Base-by-base conservation (phyloP, 192 early-diverging fungal species). In the Funneliformis mosseae region DNA sequence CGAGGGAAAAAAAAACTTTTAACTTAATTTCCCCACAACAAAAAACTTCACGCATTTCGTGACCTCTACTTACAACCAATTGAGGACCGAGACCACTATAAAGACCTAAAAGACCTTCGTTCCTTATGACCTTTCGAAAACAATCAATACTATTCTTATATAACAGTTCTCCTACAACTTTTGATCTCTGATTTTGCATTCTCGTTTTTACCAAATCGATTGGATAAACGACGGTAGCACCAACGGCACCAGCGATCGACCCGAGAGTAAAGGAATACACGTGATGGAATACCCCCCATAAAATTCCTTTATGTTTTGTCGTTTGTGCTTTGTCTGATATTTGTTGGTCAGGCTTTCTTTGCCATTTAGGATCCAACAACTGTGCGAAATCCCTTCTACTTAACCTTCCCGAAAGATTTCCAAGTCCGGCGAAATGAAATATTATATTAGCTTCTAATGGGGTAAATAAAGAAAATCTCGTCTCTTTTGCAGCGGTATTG, bases 151-250 rank as follows among this genome's bases (percentile, higher is more conserved):
- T 93, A 89, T 97, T 99, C 86, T 95, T 96, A 90, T 99, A 99
- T 78, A 96, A 80, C 79, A 95, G 83, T 82, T 97, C 94, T 33
- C 96, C 96, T 28, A 97, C 96, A 28, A 97, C 93, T 42, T 92
- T 92, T 48, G 92, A 92, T 60, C 96, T 89, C 85, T 99, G 97
- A 85, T 97, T 99, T 84, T 99, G 97, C 96, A 99, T 98, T 76
- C 97, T 91, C 6, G 97, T 99, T 87, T 99, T 99, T 82, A 97
- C 96, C 74, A 99, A 84, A 89, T 99, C 97, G 74, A 99, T 97
- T 38, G 97, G 97, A 85, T 97, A 99, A 33, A 99, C 96, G 69
- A 92, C 92, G 6, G 95, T 94, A 4, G 97, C 97, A 62, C 97
- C 97, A 61, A 98, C 91, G 39, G 96, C 95, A 82, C 97, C 97